phyloP scores from a whole-genome alignment of 2,329 filamentous ascomycete genomes.

The Penicillium capsulatum region DNA sequence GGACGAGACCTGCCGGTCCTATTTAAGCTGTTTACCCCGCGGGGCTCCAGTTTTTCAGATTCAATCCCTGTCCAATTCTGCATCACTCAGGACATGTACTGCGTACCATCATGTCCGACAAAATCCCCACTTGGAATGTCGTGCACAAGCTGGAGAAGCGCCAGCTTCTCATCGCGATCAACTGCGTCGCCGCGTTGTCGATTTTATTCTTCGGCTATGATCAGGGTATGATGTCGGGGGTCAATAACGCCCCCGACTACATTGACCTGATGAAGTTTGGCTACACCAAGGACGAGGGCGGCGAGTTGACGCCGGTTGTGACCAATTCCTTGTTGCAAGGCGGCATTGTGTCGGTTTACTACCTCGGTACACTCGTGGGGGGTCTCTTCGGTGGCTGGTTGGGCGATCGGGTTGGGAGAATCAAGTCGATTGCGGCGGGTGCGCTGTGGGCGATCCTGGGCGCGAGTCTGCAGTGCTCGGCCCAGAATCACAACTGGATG shows the following conservation, averaged over 20 bases:
- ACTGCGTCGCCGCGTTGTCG: slow-evolving; percentile 59
- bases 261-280: slow-evolving; percentile 63
- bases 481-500: slow-evolving; percentile 66
- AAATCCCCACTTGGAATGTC: slow-evolving; percentile 45
- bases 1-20: not conserved
- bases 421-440: slow-evolving; percentile 60
- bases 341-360: slow-evolving; percentile 58
- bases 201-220: slow-evolving; percentile 67
- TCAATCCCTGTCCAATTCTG: too few relatives aligned
- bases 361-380: slow-evolving; percentile 61
- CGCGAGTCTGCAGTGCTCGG: slow-evolving; percentile 61
- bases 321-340: slow-evolving; percentile 59
- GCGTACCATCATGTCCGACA: slow-evolving; percentile 38
- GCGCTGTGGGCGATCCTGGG: slow-evolving; percentile 57
- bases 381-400: slow-evolving; percentile 60
- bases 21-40: not conserved
- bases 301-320: slow-evolving; percentile 49
- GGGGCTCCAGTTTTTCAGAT: too few relatives aligned
- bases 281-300: slow-evolving; percentile 49
- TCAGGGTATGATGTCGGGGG: slow-evolving; percentile 56
- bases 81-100: too few relatives aligned
- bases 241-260: slow-evolving; percentile 63
- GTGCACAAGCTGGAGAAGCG: slow-evolving; percentile 55
- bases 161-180: slow-evolving; percentile 57
- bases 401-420: slow-evolving; percentile 60